Percentiles rank a stretch among this genome's conserved stretches.
These are phyloP conservation scores for Lentinula detonsa DNA, from an alignment of 768 basidiomycete genomes.

Conservation along the genomic window DNA sequence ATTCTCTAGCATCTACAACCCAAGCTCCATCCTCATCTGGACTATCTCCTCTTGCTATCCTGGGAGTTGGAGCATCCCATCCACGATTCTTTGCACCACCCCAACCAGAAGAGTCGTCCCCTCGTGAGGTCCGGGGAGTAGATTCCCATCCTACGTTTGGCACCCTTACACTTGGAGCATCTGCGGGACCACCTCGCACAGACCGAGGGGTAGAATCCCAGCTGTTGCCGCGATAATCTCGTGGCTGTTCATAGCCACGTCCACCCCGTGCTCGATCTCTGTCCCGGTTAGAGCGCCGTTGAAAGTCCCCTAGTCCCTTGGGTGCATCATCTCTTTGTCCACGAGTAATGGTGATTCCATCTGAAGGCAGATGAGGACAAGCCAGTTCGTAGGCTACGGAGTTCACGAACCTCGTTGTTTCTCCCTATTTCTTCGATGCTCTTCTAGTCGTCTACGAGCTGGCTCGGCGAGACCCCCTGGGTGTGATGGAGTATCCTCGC, in stretches of 20 bases:
- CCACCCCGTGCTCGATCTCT: slow-evolving; percentile 44
- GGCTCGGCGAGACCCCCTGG: slow-evolving; percentile 81
- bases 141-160: slow-evolving; percentile 95
- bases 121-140: slow-evolving; percentile 61
- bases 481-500: slow-evolving; percentile 91
- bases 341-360: slow-evolving; percentile 63
- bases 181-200: slow-evolving; percentile 43
- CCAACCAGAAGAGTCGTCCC: slow-evolving; percentile 60
- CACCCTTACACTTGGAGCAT: slow-evolving; percentile 81
- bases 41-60: slow-evolving; percentile 58
- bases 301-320: slow-evolving; percentile 87
- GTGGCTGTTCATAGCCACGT: slow-evolving; percentile 25
- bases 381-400: too few relatives aligned
- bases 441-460: slow-evolving; percentile 69
- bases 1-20: slow-evolving; percentile 76
- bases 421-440: slow-evolving; percentile 65
- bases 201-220: slow-evolving; percentile 65
- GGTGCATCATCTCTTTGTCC: slow-evolving; percentile 53
- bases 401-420: slow-evolving; percentile 48
- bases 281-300: slow-evolving; percentile 84
- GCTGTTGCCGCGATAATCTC: slow-evolving; percentile 14
- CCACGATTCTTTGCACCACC: slow-evolving; percentile 45
- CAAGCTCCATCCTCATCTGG: slow-evolving; percentile 61
- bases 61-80: slow-evolving; percentile 87
- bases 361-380: slow-evolving; percentile 25